These are phyloP conservation scores for Fusarium sp. DNA, from an alignment of 2,329 filamentous ascomycete genomes.

Conservation along the genomic window DNA sequence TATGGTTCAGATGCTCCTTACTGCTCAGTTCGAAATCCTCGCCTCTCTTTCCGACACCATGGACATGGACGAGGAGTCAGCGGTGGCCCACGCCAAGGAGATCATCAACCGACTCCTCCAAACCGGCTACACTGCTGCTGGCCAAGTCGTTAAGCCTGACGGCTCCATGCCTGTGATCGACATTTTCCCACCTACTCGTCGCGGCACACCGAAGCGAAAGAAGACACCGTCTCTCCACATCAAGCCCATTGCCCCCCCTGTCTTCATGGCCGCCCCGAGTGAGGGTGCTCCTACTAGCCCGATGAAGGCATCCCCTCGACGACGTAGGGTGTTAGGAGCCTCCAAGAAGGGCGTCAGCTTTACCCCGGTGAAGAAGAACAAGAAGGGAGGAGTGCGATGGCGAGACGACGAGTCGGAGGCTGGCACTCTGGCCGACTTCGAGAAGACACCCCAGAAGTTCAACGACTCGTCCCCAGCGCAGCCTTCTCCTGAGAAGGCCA, in stretches of 20 bases:
- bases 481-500: conserved; percentile 40
- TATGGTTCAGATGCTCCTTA: conserved; percentile 84
- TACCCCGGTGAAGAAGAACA: conserved; percentile 81
- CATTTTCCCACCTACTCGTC: conserved; percentile 75
- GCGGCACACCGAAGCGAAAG: conserved; percentile 83
- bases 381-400: conserved; percentile 89
- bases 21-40: conserved; percentile 92
- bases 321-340: conserved; percentile 73
- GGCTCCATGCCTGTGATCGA: conserved; percentile 72
- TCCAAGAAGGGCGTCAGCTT: conserved; percentile 80
- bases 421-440: conserved; percentile 88
- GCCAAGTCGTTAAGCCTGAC: conserved; percentile 92
- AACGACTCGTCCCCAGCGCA: conserved; percentile 65
- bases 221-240: conserved; percentile 58
- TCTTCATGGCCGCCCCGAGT: conserved; percentile 50
- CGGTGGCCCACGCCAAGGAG: conserved; percentile 80
- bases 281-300: conserved; percentile 59
- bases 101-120: conserved; percentile 84
- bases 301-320: conserved; percentile 81
- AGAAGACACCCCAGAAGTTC: conserved; percentile 84
- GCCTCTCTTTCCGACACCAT: conserved; percentile 85
- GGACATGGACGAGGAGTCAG: conserved; percentile 84
- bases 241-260: conserved; percentile 59
- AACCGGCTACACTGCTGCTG: conserved; percentile 77
- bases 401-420: conserved; percentile 88